These are phyloP conservation scores for Aspergillus tubingensis DNA, from an alignment of 2,329 filamentous ascomycete species.

Conservation along the genomic window DNA sequence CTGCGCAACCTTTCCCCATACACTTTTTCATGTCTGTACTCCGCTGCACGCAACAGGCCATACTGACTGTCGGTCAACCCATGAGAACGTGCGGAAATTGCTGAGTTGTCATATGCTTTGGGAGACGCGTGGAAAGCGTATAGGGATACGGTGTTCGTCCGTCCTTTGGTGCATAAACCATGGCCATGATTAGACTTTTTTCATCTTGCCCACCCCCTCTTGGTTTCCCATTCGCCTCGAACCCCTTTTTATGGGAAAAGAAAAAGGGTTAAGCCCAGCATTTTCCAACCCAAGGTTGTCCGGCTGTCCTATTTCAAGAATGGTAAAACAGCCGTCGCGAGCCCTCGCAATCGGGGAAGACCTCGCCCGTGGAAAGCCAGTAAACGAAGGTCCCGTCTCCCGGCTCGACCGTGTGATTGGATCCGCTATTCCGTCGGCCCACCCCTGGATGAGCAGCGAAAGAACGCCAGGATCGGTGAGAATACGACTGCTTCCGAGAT, in stretches of 20 bases:
- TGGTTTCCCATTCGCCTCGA: background rate
- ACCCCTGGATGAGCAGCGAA: slow-evolving; percentile 4
- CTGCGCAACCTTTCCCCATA: slow-evolving; percentile 6
- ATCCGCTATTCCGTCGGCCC: slow-evolving; percentile 1
- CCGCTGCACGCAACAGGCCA: background rate
- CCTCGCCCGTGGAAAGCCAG: background rate
- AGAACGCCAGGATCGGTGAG: slow-evolving; percentile 3
- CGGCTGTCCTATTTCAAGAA: background rate
- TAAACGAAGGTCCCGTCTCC: background rate
- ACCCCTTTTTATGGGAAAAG: background rate
- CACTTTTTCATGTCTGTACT: background rate
- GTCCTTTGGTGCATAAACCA: background rate
- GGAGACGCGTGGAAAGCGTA: background rate
- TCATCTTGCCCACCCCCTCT: background rate
- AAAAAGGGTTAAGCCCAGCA: background rate
- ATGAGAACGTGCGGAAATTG: background rate
- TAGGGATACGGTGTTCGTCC: background rate
- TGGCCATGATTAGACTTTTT: background rate
- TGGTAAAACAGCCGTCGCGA: slow-evolving; percentile 4
- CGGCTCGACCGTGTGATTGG: background rate
- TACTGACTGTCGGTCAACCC: background rate
- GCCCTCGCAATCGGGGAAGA: background rate
- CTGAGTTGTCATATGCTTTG: background rate
- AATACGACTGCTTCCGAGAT: slow-evolving; percentile 11
- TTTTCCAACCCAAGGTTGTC: background rate